These are phyloP conservation scores for Saprolegnia diclina DNA, from an alignment of 352 stramenopile species.

Conservation along the genomic window DNA sequence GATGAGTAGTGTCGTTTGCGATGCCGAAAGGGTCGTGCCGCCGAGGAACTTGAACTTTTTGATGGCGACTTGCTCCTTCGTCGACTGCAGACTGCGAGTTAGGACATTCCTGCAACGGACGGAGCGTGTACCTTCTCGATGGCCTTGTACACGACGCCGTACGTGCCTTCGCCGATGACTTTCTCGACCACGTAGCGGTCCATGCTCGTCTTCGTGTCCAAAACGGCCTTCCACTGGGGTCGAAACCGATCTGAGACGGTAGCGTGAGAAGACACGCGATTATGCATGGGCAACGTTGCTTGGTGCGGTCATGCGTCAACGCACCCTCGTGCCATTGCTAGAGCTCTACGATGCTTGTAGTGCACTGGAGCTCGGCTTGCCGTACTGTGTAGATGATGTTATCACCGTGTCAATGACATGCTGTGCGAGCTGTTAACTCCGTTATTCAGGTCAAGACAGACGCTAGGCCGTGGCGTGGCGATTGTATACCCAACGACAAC, in stretches of 20 bases:
- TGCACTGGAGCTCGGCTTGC: too few species aligned
- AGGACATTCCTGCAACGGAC: not conserved
- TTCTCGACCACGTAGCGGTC: conserved; percentile 78
- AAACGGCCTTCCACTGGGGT: not conserved
- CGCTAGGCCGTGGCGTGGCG: too few species aligned
- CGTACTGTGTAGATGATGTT: too few species aligned
- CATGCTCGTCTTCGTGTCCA: conserved; percentile 33
- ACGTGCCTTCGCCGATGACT: conserved; percentile 77
- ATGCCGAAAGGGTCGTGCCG: conserved; percentile 33
- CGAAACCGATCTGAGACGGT: too few species aligned
- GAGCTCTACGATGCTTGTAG: too few species aligned
- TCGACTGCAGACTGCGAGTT: conserved; percentile 33
- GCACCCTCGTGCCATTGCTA: too few species aligned
- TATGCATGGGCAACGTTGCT: not conserved
- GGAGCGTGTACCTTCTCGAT: conserved; percentile 51
- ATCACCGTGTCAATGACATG: too few species aligned
- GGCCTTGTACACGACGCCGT: conserved; percentile 75
- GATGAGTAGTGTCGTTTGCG: not conserved
- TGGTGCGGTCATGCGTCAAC: too few species aligned
- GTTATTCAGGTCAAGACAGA: too few species aligned
- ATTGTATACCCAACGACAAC: too few species aligned
- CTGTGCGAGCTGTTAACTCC: too few species aligned
- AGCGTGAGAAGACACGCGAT: too few species aligned
- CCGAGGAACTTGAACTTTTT: conserved; percentile 75
- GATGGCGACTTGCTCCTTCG: conserved; percentile 63